Evolutionary conservation across 1,139 yeast genomes (phyloP), one percentile per base, ranked within the genome.

Genomic region (Hemisphaericaspora lyxosophila): DNA sequence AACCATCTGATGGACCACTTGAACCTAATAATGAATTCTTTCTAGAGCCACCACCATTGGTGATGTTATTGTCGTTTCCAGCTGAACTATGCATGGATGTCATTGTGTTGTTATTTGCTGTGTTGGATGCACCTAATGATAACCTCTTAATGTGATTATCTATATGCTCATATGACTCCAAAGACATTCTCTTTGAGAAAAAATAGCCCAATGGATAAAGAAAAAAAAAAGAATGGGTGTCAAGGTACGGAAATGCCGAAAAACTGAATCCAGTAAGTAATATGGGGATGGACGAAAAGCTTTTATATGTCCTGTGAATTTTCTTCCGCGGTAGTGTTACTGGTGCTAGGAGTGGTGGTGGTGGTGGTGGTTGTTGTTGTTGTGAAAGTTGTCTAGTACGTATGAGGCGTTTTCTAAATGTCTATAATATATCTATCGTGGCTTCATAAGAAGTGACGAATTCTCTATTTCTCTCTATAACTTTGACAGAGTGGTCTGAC

Each of bases 101-200:
- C 28, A 26, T 26, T 26, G n/a, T 4, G 11, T 7, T 16, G 11
- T 4, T 15, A 19, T n/a, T 15, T 12, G 5, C 14, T 14, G 12
- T 25, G 27, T 14, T 31, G 22, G 23, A 7, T 8, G 26, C n/a
- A 24, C 4, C 7, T 24, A 31, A 31, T 9, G 33, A 16, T 18
- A 31, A 25, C n/a, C 11, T 13, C 23, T 11, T 16, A 30, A 25
- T 18, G 7, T 25, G 23, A 12, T 22, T 31, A 15, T 31, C 33
- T 18, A 31, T 16, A 22, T 17, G 12, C 12, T 32, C 34, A 25
- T 18, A 32, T 24, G 34, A 32, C 16, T 32, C 29, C n/a, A 32
- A 19, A 8, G 34, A 32, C 34, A 32, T 32, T 9, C 16, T 15
- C 5, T 12, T 4, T 20, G 3, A 20, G 11, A 20, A 20, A 8